Percentiles rank a stretch among this genome's conserved stretches.
These are phyloP conservation scores for Rhodotorula sp. DNA, from an alignment of 1,284 basidiomycete genomes.

Conservation along the genomic window DNA sequence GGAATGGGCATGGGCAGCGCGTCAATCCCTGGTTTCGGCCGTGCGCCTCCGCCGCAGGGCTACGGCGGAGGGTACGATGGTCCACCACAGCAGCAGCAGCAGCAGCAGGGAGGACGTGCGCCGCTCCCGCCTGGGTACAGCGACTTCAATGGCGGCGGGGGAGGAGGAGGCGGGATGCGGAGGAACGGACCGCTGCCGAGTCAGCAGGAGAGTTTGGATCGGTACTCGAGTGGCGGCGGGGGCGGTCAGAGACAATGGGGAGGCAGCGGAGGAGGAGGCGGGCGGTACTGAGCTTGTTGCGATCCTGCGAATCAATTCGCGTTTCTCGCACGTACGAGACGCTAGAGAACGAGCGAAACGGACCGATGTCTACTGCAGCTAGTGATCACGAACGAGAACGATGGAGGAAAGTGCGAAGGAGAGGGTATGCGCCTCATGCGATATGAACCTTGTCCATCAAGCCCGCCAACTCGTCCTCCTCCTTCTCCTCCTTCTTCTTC, in stretches of 20 bases:
- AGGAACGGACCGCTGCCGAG: slow-evolving; percentile 22
- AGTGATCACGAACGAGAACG: not conserved
- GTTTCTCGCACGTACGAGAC: not conserved
- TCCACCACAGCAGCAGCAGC: not conserved
- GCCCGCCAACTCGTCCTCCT: slow-evolving; percentile 12
- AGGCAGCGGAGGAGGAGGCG: slow-evolving; percentile 4
- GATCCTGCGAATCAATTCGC: too few relatives aligned
- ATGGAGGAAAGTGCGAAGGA: not conserved
- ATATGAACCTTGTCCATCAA: slow-evolving; percentile 11
- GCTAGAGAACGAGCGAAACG: too few relatives aligned
- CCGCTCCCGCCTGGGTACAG: slow-evolving; percentile 8
- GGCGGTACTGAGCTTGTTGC: not conserved
- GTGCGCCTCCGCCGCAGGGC: not conserved
- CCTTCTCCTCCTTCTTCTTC: slow-evolving; percentile 10
- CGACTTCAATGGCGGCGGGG: not conserved
- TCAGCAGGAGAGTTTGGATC: slow-evolving; percentile 19
- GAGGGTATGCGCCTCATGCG: not conserved
- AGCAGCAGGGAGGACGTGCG: not conserved
- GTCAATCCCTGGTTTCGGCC: slow-evolving; percentile 31
- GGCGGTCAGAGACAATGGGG: slow-evolving; percentile 8
- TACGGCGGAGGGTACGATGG: not conserved
- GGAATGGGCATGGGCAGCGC: not conserved
- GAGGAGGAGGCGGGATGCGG: slow-evolving; percentile 19
- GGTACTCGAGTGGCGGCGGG: slow-evolving; percentile 3
- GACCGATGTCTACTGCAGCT: too few relatives aligned